A percentile compares a stretch with the other conserved stretches of the same genome.
phyloP scores from a whole-genome alignment of 1,284 basidiomycete species.

The Melampsora larici-populina region DNA sequence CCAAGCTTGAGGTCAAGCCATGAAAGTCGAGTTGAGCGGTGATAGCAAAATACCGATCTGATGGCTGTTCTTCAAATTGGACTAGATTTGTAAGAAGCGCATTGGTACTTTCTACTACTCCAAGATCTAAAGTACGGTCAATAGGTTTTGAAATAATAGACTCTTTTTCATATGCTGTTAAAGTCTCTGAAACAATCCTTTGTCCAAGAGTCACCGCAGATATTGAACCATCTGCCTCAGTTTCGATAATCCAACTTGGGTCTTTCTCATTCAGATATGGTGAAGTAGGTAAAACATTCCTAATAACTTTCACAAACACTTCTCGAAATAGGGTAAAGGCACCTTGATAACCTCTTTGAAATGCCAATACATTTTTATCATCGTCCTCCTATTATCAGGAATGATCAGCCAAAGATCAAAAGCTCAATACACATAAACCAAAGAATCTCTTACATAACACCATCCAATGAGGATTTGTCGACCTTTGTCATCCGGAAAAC shows the following conservation, averaged over 20 bases:
- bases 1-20: not conserved
- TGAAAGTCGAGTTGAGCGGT: constrained; percentile 37
- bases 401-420: not conserved
- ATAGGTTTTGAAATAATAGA: constrained; percentile 42
- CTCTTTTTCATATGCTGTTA: constrained; percentile 44
- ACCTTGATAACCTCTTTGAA: constrained; percentile 46
- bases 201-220: constrained; percentile 48
- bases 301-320: constrained; percentile 46
- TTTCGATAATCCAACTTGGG: constrained; percentile 44
- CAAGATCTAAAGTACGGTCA: constrained; percentile 16
- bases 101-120: constrained; percentile 41
- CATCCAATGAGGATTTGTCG: constrained; percentile 47
- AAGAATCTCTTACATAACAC: constrained; percentile 44
- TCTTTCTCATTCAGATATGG: constrained; percentile 41
- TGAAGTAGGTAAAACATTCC: constrained; percentile 44
- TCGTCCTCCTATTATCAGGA: constrained; percentile 39
- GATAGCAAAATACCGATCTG: constrained; percentile 38
- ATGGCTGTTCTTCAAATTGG: constrained; percentile 41
- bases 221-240: constrained; percentile 45
- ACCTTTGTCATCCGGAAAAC: constrained; percentile 44
- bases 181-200: constrained; percentile 47
- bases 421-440: not conserved
- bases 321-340: constrained; percentile 48
- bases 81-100: constrained; percentile 39
- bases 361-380: constrained; percentile 30